Evolutionary conservation across 768 basidiomycete species (phyloP), one percentile per base, ranked within the genome.

Genomic region (Tricholoma hemisulphureum): DNA sequence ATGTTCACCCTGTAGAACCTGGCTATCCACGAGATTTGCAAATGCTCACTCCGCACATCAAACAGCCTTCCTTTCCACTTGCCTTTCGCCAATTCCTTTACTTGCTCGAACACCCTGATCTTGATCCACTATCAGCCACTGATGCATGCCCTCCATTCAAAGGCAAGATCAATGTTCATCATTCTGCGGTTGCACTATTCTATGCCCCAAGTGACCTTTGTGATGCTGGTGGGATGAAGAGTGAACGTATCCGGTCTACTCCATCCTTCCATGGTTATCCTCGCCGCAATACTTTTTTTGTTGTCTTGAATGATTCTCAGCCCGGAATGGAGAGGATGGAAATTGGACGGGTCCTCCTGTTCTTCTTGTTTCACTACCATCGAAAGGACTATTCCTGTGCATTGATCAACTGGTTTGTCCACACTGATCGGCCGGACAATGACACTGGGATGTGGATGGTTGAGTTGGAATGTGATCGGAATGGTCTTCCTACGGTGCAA

Each of bases 201-300:
- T n/a, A n/a, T n/a, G n/a, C n/a, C n/a, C n/a, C n/a, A n/a, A n/a
- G n/a, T n/a, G n/a, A n/a, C n/a, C n/a, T n/a, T n/a, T n/a, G n/a
- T n/a, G n/a, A n/a, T n/a, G n/a, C n/a, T n/a, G n/a, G n/a, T n/a
- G n/a, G n/a, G n/a, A n/a, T n/a, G n/a, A n/a, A n/a, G 18, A 58
- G 55, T 6, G 66, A 75, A 46, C 56, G 52, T 0, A 71, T 75
- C 26, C 65, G 64, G 3, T 66, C 63, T 6, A 66, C 60, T 39
- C 71, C 69, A 2, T 51, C 28, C 3, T 75, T 64, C 61, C 55
- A 64, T 26, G 34, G 62, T 45, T 45, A 63, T 18, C 52, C 51
- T 3, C 58, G 71, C 0, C 53, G 53, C 11, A 71, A 75, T 41
- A 71, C 65, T 0, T 68, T 69, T 0, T 68, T 74, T 52, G 65